phyloP scores from a whole-genome alignment of 306 rosid genomes.

The Betula pendula region DNA sequence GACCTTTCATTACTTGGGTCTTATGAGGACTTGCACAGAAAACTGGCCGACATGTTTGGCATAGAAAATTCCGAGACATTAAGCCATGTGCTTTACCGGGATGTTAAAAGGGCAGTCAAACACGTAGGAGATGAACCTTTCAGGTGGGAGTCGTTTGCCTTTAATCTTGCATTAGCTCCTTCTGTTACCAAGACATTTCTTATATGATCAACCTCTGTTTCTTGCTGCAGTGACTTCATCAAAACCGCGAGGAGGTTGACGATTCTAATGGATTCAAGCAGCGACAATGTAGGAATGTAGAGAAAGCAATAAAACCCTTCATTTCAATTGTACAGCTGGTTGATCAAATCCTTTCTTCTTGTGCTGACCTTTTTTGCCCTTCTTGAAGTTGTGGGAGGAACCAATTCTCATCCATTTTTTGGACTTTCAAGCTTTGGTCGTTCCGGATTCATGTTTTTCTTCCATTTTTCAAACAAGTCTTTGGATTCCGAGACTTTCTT shows the following conservation, averaged over 20 bases:
- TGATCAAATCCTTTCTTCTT: constrained; percentile 29
- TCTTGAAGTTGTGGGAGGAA: constrained; percentile 27
- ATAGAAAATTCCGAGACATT: constrained; percentile 62
- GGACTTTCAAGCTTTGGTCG: background rate
- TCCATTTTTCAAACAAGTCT: constrained; percentile 18
- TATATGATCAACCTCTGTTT: constrained; percentile 10
- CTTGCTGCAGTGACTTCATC: constrained; percentile 63
- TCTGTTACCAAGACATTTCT: background rate
- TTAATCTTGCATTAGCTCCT: background rate
- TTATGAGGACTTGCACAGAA: constrained; percentile 57
- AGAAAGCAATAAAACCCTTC: constrained; percentile 28
- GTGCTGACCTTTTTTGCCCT: constrained; percentile 38
- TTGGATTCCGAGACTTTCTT: constrained; percentile 31
- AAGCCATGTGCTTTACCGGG: constrained; percentile 63
- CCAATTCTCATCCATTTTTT: constrained; percentile 36
- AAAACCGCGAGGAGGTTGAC: constrained; percentile 79
- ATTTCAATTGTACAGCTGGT: constrained; percentile 64
- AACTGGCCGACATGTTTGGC: constrained; percentile 73
- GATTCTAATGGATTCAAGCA: constrained; percentile 76
- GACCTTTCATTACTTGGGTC: constrained; percentile 69
- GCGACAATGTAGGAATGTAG: constrained; percentile 63
- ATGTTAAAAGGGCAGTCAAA: constrained; percentile 59
- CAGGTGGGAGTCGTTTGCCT: constrained; percentile 38
- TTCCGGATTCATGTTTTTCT: constrained; percentile 26
- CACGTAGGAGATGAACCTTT: constrained; percentile 78